Percentiles rank a stretch among this genome's conserved stretches.
Conservation (phyloP, 768 basidiomycete species). For the Tulasnella sp. region DNA sequence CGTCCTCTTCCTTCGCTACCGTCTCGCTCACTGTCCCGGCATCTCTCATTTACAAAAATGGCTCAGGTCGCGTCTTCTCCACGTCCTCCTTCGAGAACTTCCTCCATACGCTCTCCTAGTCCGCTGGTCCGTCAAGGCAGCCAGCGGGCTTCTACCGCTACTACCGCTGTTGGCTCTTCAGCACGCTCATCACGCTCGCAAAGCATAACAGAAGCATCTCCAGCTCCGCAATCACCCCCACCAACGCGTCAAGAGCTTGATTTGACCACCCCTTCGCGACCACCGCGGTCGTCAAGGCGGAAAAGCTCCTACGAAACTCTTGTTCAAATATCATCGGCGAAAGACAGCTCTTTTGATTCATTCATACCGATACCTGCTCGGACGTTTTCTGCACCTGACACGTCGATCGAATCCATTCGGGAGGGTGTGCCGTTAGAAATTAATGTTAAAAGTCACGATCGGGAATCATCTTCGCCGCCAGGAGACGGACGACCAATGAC, state of each 20-base stretch:
- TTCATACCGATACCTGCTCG: slow-evolving; percentile 4
- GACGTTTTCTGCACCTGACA: not conserved
- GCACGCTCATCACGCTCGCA: not conserved
- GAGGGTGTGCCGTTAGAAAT: slow-evolving; percentile 65
- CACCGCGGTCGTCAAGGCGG: slow-evolving; percentile 1
- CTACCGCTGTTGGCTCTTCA: not conserved
- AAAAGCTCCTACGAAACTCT: slow-evolving; percentile 10
- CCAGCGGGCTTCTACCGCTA: too few species aligned
- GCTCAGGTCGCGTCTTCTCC: slow-evolving; percentile 5
- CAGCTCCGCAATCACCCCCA: not conserved
- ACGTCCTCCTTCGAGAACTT: slow-evolving; percentile 4
- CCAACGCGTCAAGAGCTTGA: not conserved
- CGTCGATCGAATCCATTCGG: slow-evolving; percentile 31
- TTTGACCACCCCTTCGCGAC: not conserved
- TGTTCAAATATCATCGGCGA: not conserved
- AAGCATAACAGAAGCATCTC: not conserved
- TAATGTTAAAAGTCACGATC: slow-evolving; percentile 20
- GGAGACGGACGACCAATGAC: slow-evolving; percentile 47
- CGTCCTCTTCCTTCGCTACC: not conserved
- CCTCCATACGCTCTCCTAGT: slow-evolving; percentile 9
- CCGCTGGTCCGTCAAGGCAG: not conserved
- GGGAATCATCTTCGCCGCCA: slow-evolving; percentile 26
- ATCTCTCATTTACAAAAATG: not conserved
- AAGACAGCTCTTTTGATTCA: slow-evolving; percentile 1
- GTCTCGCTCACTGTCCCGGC: not conserved